Evolutionary conservation across 352 stramenopile species (phyloP), one percentile per base, ranked within the genome.

Genomic region (Elongisporangium anandrum): DNA sequence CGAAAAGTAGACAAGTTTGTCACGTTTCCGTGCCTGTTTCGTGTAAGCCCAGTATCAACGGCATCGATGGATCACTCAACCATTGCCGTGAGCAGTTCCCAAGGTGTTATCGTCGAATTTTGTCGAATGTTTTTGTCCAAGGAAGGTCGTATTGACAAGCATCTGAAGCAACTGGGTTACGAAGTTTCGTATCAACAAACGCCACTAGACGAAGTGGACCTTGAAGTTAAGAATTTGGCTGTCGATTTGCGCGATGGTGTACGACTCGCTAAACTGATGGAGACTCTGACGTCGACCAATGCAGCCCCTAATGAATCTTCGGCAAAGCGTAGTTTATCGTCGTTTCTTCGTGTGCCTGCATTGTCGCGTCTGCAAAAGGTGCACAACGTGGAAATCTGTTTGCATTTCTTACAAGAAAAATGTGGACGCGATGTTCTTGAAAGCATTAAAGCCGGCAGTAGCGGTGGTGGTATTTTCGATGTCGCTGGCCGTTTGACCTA

Each of bases 161-260:
- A 99, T 67, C 60, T 99, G 22, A 81, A 79, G 48, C 76, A 85
- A 21, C 63, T 97, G 20, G 86, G 96, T 19, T 94, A 98, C 54
- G 81, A 66, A 20, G 73, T 99, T 6, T 76, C 56, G 19, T 96
- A 99, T 64, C 69, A 94, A 29, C 97, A 99, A 73, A 87, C 82
- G 9, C 74, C 90, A 1, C 63, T 99, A 39, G 96, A 99, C 63
- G 97, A 99, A 68, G 87, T 98, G 49, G 81, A 99, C 64, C 90
- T 98, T 48, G 71, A 83, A 55, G 80, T 99, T 38, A 81, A 65
- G 6, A 98, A 98, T 66, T 66, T 99, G 8, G 88, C 95, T 3
- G 79, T 88, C 0, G 97, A 99, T 79, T 66, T 99, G 48, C 90
- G 97, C n/a, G 97, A 99, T 78, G 97, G 97, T 19, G 80, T 98